Percentiles rank a stretch among this genome's conserved stretches.
Conservation (phyloP, 2,329 filamentous ascomycete genomes). For the Exophiala phaeomuriformis region DNA sequence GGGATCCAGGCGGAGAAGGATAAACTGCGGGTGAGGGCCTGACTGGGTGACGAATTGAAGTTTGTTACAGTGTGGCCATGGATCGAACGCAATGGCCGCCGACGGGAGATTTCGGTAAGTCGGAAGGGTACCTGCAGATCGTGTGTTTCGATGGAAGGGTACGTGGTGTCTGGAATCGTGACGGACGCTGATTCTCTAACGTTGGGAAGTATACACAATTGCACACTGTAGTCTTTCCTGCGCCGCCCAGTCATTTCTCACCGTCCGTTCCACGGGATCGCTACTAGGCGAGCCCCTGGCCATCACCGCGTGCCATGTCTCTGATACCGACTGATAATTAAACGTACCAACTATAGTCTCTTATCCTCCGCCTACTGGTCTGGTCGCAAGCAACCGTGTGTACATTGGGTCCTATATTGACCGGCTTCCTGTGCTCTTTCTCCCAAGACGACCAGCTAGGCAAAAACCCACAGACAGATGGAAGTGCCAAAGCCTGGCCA, state of each 20-base stretch:
- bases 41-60: not conserved
- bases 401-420: too few relatives aligned
- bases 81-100: conserved; percentile 7
- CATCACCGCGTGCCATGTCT: not conserved
- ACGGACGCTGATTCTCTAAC: too few relatives aligned
- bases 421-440: too few relatives aligned
- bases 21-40: conserved; percentile 6
- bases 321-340: too few relatives aligned
- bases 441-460: not conserved
- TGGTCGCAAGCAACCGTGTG: too few relatives aligned
- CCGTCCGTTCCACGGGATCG: conserved; percentile 13
- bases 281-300: conserved; percentile 1
- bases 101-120: conserved; percentile 2
- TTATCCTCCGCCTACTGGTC: not conserved
- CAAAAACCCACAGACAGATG: conserved; percentile 6
- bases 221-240: not conserved
- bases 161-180: too few relatives aligned
- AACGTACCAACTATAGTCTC: not conserved
- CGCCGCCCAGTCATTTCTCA: conserved; percentile 2
- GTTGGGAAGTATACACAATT: not conserved
- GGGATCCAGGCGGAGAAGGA: conserved; percentile 1
- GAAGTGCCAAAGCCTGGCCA: conserved; percentile 47
- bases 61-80: conserved; percentile 10
- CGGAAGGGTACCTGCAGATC: conserved; percentile 5
- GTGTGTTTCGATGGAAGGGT: not conserved